These are phyloP conservation scores for Parmelia sp. DNA, from an alignment of 495 filamentous ascomycete species.

Conservation along the genomic window DNA sequence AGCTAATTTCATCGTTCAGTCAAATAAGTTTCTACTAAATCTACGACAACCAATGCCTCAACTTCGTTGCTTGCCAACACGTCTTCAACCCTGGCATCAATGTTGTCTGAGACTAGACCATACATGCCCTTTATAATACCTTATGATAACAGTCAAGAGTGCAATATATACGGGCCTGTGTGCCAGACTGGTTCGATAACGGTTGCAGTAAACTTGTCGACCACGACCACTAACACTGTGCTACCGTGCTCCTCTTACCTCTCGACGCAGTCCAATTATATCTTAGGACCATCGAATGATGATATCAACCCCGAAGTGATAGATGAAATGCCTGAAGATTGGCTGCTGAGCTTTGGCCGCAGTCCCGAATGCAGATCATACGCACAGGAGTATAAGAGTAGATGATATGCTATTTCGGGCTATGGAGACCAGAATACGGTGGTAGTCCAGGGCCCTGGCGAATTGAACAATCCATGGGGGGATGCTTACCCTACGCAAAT, in stretches of 20 bases:
- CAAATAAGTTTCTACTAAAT: neutral
- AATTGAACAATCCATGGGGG: neutral
- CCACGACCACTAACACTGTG: conserved; percentile 3
- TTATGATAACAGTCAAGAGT: neutral
- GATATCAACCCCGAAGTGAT: too few relatives aligned
- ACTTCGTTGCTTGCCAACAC: neutral
- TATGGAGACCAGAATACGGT: neutral
- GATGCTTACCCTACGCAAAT: neutral
- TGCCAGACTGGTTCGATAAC: conserved; percentile 16
- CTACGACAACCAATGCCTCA: neutral
- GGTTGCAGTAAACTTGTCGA: conserved; percentile 6
- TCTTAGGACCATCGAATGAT: too few relatives aligned
- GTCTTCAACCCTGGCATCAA: neutral
- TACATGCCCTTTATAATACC: conserved; percentile 8
- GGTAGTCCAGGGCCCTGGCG: too few relatives aligned
- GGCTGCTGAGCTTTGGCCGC: conserved; percentile 8
- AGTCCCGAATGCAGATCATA: conserved; percentile 11
- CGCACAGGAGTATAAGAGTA: neutral
- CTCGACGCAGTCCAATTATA: conserved; percentile 1
- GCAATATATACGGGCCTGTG: conserved; percentile 3
- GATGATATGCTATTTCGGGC: neutral
- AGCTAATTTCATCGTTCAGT: neutral
- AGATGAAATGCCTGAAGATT: too few relatives aligned
- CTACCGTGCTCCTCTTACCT: conserved; percentile 19
- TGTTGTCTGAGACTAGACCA: too few relatives aligned